Base-by-base conservation (phyloP, 148 eudicot species). In the Amaranthus palmeri region DNA sequence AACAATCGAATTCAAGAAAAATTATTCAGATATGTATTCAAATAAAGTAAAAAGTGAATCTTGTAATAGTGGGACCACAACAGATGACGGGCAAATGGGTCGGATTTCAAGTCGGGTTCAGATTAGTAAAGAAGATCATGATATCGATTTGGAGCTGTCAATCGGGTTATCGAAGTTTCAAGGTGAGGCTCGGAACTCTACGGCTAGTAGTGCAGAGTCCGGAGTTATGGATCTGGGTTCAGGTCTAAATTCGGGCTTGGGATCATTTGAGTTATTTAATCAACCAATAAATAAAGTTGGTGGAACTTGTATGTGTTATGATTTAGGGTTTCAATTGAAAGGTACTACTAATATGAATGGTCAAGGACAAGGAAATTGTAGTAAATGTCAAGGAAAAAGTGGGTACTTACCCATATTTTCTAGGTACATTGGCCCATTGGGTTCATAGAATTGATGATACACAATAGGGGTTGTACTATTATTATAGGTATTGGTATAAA, bases 61-160 rank as follows among this genome's bases (percentile, higher is more conserved):
- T 2, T 83, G 87, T 77, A 75, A 63, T 76, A 87, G 95, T 63
- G 80, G 86, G 76, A 85, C 91, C 51, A 88, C 91, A 1, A 84
- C 81, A 9, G 92, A 90, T 14, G 75, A 75, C 52, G 77, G 62
- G 7, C 73, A 61, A 54, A 4, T n/a, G 65, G 76, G 77, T 2
- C 9, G 47, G 65, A 17, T 55, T 7, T 12, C 59, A 43, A 56
- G 59, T 14, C 59, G 18, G 7, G 42, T 49, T 10, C 54, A 40
- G 9, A 45, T 51, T 50, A 70, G 68, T 40, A 59, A 49, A 5
- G 76, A 58, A 4, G 56, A 25, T 25, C 36, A 25, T 25, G 36
- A 17, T 3, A 65, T 88, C 40, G 81, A 91, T 46, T 81, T 91
- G 3, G 93, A 91, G 64, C 69, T 91, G 43, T 82, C 96, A 1